Base-by-base conservation (phyloP, 2,329 filamentous ascomycete species). In the Trichoderma citrinoviride region DNA sequence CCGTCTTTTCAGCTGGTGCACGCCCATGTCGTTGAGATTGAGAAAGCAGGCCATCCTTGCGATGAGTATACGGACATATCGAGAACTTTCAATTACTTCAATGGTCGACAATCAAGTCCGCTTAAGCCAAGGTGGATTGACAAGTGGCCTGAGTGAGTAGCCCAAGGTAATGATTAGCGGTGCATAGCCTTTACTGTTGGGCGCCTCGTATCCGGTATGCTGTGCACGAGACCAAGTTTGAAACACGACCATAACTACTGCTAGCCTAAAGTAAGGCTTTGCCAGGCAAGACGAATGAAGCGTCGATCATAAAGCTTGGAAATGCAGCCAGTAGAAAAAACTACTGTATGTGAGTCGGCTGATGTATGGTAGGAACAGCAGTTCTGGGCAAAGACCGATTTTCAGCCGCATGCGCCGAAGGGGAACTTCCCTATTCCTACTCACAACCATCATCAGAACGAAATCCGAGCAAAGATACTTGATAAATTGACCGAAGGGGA, bases 341-440 rank as follows among this genome's bases (percentile, higher is more conserved):
- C 17, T 19, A 33, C 8, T 33, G 29, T 33, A 33, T 12, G 29
- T 12, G 29, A 12, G 29, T 33, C 29, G 29, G 29, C 29, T 33
- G 29, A 33, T 33, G 8, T 10, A 33, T 33, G 29, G 29, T 10
- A n/a, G n/a, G n/a, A n/a, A n/a, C 21, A 49, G 23, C 46, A 14
- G 17, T 19, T n/a, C 40, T 56, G 10, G 37, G 21, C 27, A 21
- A 19, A 41, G 40, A 19, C n/a, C n/a, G 40, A 44, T 6, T 21
- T 27, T 56, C 53, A 56, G 53, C 53, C 53, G 53, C 53, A 56
- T n/a, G n/a, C n/a, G n/a, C n/a, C n/a, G n/a, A n/a, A n/a, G n/a
- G n/a, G n/a, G n/a, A n/a, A n/a, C n/a, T n/a, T n/a, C n/a, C n/a
- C n/a, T n/a, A n/a, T n/a, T n/a, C n/a, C n/a, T n/a, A n/a, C n/a